phyloP scores from a whole-genome alignment of 805 yeast species.

The Kazachstania martiniae region DNA sequence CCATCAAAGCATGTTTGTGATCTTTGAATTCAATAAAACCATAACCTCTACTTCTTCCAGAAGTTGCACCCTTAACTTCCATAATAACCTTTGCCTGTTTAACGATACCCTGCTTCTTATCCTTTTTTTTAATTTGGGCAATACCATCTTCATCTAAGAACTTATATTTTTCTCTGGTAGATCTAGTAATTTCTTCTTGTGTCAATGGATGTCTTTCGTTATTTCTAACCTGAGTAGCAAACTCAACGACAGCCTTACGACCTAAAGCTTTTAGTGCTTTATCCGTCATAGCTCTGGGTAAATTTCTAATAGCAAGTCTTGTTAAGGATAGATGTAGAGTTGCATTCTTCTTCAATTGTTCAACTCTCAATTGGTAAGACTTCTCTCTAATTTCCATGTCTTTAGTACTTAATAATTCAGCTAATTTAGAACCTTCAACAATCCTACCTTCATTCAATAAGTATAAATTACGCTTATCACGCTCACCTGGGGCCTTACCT shows the following conservation, averaged over 20 bases:
- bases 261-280: slow-evolving; percentile 85
- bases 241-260: slow-evolving; percentile 87
- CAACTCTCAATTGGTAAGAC: slow-evolving; percentile 74
- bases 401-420: slow-evolving; percentile 50
- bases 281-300: slow-evolving; percentile 86
- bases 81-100: slow-evolving; percentile 86
- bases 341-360: slow-evolving; percentile 85
- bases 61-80: slow-evolving; percentile 79
- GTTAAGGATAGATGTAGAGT: slow-evolving; percentile 87
- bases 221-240: slow-evolving; percentile 79
- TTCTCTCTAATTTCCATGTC: slow-evolving; percentile 85
- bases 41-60: slow-evolving; percentile 91
- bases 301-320: slow-evolving; percentile 85
- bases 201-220: slow-evolving; percentile 71
- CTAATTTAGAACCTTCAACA: slow-evolving; percentile 67
- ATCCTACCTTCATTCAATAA: slow-evolving; percentile 91
- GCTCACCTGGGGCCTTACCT: slow-evolving; percentile 72
- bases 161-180: slow-evolving; percentile 52
- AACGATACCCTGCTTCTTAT: slow-evolving; percentile 80
- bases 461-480: slow-evolving; percentile 76
- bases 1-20: slow-evolving; percentile 90
- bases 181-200: slow-evolving; percentile 78
- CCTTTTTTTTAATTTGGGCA: slow-evolving; percentile 36
- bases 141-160: slow-evolving; percentile 31
- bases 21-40: slow-evolving; percentile 91